phyloP scores from a whole-genome alignment of 495 filamentous ascomycete species.

The Barbatosphaeria neglecta region DNA sequence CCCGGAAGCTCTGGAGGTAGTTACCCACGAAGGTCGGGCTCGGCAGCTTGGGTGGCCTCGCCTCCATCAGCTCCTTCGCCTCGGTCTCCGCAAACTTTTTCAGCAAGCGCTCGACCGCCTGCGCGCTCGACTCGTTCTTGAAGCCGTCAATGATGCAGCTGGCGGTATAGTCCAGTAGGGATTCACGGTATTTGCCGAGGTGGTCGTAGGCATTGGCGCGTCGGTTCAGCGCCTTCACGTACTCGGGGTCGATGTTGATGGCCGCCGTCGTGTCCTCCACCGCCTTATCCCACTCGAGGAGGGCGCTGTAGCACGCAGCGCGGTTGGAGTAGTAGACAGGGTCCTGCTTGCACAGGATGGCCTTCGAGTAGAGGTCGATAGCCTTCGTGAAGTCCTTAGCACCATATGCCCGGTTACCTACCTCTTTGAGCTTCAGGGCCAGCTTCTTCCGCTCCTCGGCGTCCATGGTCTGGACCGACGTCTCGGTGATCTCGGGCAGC shows the following conservation, averaged over 20 bases:
- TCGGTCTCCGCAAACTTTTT: constrained; percentile 96
- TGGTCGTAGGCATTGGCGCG: constrained; percentile 95
- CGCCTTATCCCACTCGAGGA: constrained; percentile 86
- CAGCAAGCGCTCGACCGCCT: constrained; percentile 81
- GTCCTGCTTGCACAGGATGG: constrained; percentile 92
- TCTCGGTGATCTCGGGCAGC: constrained; percentile 76
- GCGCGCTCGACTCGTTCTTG: constrained; percentile 74
- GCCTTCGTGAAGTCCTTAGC: constrained; percentile 81
- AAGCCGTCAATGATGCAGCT: constrained; percentile 98
- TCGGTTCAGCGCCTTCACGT: constrained; percentile 94
- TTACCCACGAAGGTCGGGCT: constrained; percentile 95
- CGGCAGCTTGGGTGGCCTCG: constrained; percentile 59
- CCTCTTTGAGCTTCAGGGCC: constrained; percentile 81
- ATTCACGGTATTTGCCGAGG: constrained; percentile 79
- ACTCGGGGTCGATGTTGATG: constrained; percentile 81
- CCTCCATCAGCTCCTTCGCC: constrained; percentile 74
- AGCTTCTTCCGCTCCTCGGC: constrained; percentile 70
- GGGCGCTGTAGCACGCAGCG: constrained; percentile 91
- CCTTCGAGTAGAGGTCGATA: constrained; percentile 88
- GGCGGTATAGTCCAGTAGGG: constrained; percentile 92
- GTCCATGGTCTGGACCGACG: constrained; percentile 54
- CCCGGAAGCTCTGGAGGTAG: constrained; percentile 95
- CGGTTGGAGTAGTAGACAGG: constrained; percentile 98
- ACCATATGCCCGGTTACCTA: constrained; percentile 93
- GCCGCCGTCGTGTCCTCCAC: constrained; percentile 95